Base-by-base conservation (phyloP, 208 protist genomes). In the Acanthamoeba triangularis region DNA sequence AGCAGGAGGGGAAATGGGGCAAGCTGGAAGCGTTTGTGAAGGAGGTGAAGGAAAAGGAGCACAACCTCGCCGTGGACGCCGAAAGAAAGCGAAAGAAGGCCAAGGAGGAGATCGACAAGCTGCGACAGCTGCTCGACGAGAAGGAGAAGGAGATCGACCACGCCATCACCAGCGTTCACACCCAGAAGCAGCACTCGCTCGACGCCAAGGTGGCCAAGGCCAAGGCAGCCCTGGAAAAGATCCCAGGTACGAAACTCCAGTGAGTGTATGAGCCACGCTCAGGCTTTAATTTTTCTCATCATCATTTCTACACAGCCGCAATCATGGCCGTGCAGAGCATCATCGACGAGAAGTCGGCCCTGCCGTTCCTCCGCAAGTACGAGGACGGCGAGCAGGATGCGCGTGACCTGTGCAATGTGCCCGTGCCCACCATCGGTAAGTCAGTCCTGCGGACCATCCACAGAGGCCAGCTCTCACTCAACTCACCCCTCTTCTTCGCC, bases 71-170 rank as follows among this genome's bases (percentile, higher is more conserved):
- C 25, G 25, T 28, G 0, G 80, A 54, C 16, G 80, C 30, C 7
- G 80, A 54, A 35, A n/a, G 35, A 14, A 54, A 41, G 80, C 23
- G 52, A 0, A 52, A 61, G 30, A 63, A 88, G 80, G 80, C 52
- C 49, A 52, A 59, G 11, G 80, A 88, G n/a, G 49, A 37, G 41
- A 41, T 88, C 3, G 80, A 88, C 28, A 25, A 59, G 25, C 49
- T 88, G 41, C 80, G 80, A 1, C 10, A 25, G 25, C 41, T 88
- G 47, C 52, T 88, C 30, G 80, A 88, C 41, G 80, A 88, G 49
- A 88, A 88, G 52, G 80, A 88, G 49, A 52, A 59, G 80, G 80
- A 88, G 41, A n/a, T 88, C 10, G 80, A 88, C 30, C 25, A 54
- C 4, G 80, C 80, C 35, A 88, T 88, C 49, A 61, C 41, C 18